Percentiles rank a stretch among this genome's conserved stretches.
phyloP scores from a whole-genome alignment of 139 green algal genomes.

The Coccomyxa sp. region DNA sequence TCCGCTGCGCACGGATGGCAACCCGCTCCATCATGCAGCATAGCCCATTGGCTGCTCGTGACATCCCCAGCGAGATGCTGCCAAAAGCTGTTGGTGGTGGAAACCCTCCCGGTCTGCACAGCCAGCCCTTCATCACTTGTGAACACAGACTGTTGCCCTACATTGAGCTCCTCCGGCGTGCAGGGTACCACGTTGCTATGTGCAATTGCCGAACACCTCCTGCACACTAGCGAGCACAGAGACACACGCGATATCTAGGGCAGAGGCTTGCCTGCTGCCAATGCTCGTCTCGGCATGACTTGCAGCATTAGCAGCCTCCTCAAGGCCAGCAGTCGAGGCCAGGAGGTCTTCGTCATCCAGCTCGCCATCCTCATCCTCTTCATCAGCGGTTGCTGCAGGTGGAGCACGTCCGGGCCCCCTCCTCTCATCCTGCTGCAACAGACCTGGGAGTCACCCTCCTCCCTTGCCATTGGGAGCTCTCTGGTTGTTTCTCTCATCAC shows the following conservation, averaged over 20 bases:
- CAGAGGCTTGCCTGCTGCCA: not conserved
- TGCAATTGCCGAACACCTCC: too few species aligned
- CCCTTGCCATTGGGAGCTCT: too few species aligned
- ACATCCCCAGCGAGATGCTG: slow-evolving; percentile 37
- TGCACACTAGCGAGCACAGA: not conserved
- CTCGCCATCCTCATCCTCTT: slow-evolving; percentile 22
- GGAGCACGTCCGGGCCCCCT: not conserved
- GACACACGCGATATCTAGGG: not conserved
- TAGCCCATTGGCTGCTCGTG: slow-evolving; percentile 11
- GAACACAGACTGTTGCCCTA: not conserved
- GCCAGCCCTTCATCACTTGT: not conserved
- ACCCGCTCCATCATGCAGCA: not conserved
- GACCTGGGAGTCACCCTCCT: slow-evolving; percentile 5
- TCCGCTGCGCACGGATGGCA: slow-evolving; percentile 21
- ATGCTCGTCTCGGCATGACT: not conserved
- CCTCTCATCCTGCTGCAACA: not conserved
- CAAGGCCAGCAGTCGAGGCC: slow-evolving; percentile 16
- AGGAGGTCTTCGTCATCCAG: slow-evolving; percentile 44
- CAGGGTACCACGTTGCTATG: too few species aligned
- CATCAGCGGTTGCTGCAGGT: not conserved
- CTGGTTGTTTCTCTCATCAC: too few species aligned
- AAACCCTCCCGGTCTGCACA: not conserved
- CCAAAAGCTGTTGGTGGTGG: slow-evolving; percentile 27
- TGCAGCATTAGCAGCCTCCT: not conserved
- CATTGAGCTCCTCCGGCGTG: too few species aligned